These are phyloP conservation scores for Hypericum androsaemum DNA, from an alignment of 345 rosid genomes.

Conservation along the genomic window DNA sequence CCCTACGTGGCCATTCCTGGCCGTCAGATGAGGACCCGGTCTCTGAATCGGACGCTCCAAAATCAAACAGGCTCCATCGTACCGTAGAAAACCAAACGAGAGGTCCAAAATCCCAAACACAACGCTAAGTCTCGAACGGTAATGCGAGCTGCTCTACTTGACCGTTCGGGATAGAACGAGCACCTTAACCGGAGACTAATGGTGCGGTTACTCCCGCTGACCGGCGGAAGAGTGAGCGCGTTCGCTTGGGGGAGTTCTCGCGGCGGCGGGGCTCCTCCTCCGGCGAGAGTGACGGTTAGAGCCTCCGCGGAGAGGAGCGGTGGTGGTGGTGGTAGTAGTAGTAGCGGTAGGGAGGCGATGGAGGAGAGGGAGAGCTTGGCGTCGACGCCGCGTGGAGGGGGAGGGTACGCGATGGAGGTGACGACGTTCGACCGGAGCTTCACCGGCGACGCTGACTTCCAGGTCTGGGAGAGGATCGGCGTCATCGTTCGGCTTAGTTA, in stretches of 20 bases:
- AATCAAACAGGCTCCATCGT: too few relatives aligned
- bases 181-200: too few relatives aligned
- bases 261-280: slow-evolving; percentile 13
- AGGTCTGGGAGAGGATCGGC: slow-evolving; percentile 89
- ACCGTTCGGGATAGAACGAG: too few relatives aligned
- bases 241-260: not conserved
- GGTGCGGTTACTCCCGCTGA: too few relatives aligned
- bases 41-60: too few relatives aligned
- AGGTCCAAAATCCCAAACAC: too few relatives aligned
- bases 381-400: slow-evolving; percentile 15
- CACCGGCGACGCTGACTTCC: slow-evolving; percentile 50
- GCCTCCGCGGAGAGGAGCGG: slow-evolving; percentile 32
- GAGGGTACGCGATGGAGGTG: slow-evolving; percentile 59
- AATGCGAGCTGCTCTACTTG: too few relatives aligned
- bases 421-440: slow-evolving; percentile 63
- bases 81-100: too few relatives aligned
- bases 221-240: too few relatives aligned
- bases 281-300: slow-evolving; percentile 20
- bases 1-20: too few relatives aligned
- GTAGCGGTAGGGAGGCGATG: slow-evolving; percentile 41
- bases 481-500: slow-evolving; percentile 77
- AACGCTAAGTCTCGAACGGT: too few relatives aligned
- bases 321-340: slow-evolving; percentile 7
- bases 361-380: slow-evolving; percentile 43
- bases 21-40: too few relatives aligned